phyloP scores from a whole-genome alignment of 768 basidiomycete species.

The Lyophyllum atratum region DNA sequence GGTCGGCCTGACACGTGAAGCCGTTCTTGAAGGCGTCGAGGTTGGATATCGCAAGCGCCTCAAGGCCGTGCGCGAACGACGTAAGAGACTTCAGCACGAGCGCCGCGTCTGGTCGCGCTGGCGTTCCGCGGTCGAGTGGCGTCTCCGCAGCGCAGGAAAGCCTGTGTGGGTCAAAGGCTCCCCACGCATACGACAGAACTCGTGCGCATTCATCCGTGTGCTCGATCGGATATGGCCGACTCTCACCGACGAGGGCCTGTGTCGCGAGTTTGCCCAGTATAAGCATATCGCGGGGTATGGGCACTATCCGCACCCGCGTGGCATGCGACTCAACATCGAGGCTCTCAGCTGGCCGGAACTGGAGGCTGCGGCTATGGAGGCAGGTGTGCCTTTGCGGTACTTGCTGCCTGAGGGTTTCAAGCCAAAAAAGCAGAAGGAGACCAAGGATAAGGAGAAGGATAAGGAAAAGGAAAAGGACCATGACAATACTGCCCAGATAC shows the following conservation, averaged over 20 bases:
- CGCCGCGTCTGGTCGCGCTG: conserved; percentile 53
- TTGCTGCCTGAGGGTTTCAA: conserved; percentile 42
- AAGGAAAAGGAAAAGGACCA: background rate
- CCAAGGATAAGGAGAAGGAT: background rate
- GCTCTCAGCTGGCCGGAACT: conserved; percentile 57
- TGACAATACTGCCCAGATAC: background rate
- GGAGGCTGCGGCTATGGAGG: conserved; percentile 66
- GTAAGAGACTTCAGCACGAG: conserved; percentile 43
- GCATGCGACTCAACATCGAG: conserved; percentile 64
- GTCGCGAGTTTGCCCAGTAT: conserved; percentile 3
- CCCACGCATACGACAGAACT: background rate
- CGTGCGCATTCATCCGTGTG: background rate
- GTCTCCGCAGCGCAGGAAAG: conserved; percentile 49
- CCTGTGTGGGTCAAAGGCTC: conserved; percentile 57
- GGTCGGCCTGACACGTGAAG: conserved; percentile 67
- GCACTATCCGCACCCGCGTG: conserved; percentile 33
- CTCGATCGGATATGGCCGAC: conserved; percentile 7
- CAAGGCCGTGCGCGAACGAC: conserved; percentile 42
- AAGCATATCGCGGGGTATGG: conserved; percentile 14
- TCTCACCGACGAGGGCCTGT: background rate
- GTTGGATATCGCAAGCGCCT: conserved; percentile 62
- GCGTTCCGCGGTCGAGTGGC: conserved; percentile 64
- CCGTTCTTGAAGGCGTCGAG: conserved; percentile 71
- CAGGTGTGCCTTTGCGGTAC: conserved; percentile 58
- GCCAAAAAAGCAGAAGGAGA: background rate